Conservation (phyloP, 306 rosid genomes). For the Quercus suber region DNA sequence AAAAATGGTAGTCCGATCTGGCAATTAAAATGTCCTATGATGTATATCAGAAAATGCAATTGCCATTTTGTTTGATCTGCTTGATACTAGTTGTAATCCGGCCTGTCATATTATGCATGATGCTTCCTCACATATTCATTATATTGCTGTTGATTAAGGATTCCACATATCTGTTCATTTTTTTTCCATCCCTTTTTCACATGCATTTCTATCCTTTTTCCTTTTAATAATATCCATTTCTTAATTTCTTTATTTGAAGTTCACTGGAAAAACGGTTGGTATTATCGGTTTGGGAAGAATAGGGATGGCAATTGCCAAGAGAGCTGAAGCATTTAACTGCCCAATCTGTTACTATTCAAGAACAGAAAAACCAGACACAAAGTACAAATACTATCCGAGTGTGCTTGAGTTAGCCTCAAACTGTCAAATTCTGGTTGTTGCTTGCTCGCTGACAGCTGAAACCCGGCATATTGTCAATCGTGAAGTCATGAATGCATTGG, state of each 20-base stretch:
- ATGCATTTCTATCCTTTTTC: background rate
- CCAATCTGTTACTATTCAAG: slow-evolving; percentile 60
- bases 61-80: background rate
- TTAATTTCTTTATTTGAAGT: slow-evolving; percentile 40
- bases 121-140: background rate
- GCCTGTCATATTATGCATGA: background rate
- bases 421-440: slow-evolving; percentile 71
- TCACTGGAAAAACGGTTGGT: slow-evolving; percentile 83
- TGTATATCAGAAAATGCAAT: background rate
- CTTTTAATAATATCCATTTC: background rate
- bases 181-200: background rate
- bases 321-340: slow-evolving; percentile 82
- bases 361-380: slow-evolving; percentile 47
- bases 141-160: background rate
- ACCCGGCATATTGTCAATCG: slow-evolving; percentile 63
- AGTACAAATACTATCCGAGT: slow-evolving; percentile 70
- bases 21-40: no score
- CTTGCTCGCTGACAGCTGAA: slow-evolving; percentile 63
- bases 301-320: slow-evolving; percentile 68
- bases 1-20: background rate
- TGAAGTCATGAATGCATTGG: slow-evolving; percentile 68
- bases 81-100: background rate
- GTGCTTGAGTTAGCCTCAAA: slow-evolving; percentile 74
- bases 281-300: slow-evolving; percentile 84
- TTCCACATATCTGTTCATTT: background rate